Base-by-base conservation (phyloP, 2,329 filamentous ascomycete genomes). In the Aspergillus luchuensis region DNA sequence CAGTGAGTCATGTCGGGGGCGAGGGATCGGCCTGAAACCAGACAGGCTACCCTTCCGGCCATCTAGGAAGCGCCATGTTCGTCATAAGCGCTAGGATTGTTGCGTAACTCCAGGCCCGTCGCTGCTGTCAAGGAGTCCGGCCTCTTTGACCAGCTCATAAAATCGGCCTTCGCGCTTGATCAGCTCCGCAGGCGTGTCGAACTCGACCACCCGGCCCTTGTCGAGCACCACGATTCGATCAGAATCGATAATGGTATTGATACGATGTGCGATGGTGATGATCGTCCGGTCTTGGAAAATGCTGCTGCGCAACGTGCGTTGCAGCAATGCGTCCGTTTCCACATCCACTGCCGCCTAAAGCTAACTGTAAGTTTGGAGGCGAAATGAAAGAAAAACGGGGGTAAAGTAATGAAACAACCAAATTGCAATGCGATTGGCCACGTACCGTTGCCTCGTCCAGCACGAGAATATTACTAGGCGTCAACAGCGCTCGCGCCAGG, bases 241-340 rank as follows among this genome's bases (percentile, higher is more conserved):
- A 63, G 85, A 87, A 71, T 89, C 87, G 13, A 99, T 84, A 70
- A 99, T 98, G 10, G 95, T 99, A 80, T 98, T 98, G 81, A 99
- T 96, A 58, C 95, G 89, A 80, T 99, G 95, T 25, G 95, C 95
- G 71, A 99, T 97, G 1, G 95, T 99, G 77, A 99, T 96, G 77
- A 99, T 98, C 39, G 95, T 99, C 57, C 92, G 88, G 77, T 97
- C 92, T 63, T 89, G 85, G 80, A 99, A 99, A 75, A 87, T 83
- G 69, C 78, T 84, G 71, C 83, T 87, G 59, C 87, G 82, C 51
- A 89, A 74, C 19, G 87, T 89, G 38, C 84, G 82, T 74, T 89
- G 87, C 59, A 89, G 78, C 78, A 89, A 78, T 48, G 85, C 84
- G 74, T 89, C 86, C 1, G 87, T 89, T 75, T 89, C 85, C 50